These are phyloP conservation scores for Phycomyces nitens DNA, from an alignment of 192 early-diverging fungal genomes.

Conservation along the genomic window DNA sequence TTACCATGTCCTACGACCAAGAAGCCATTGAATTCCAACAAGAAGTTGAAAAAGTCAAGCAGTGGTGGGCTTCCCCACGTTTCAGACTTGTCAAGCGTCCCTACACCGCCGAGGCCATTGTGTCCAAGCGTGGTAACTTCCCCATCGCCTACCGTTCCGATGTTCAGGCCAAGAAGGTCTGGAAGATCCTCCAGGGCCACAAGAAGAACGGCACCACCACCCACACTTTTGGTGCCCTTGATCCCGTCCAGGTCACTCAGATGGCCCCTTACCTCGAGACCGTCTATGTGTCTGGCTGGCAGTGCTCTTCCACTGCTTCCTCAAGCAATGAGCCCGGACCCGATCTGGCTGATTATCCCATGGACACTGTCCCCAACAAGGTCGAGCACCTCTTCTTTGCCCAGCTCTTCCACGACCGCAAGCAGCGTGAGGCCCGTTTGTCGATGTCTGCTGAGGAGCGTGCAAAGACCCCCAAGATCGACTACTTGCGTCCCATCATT, in stretches of 20 bases:
- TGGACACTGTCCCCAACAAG: slow-evolving; percentile 98
- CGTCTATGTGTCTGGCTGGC: slow-evolving; percentile 98
- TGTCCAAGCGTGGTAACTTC: slow-evolving; percentile 87
- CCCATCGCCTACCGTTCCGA: slow-evolving; percentile 76
- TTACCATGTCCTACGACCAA: slow-evolving; percentile 40
- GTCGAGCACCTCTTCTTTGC: slow-evolving; percentile 98
- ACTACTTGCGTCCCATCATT: slow-evolving; percentile 94
- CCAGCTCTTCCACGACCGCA: slow-evolving; percentile 96
- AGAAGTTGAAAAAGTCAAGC: slow-evolving; percentile 81
- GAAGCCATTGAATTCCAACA: slow-evolving; percentile 74
- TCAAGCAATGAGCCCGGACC: slow-evolving; percentile 95
- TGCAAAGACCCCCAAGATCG: slow-evolving; percentile 65
- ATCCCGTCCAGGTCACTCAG: slow-evolving; percentile 92
- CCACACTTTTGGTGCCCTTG: slow-evolving; percentile 93
- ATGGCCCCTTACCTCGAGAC: slow-evolving; percentile 98
- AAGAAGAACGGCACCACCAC: slow-evolving; percentile 78
- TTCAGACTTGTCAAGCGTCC: slow-evolving; percentile 84
- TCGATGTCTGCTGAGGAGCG: slow-evolving; percentile 65
- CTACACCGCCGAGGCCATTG: slow-evolving; percentile 83
- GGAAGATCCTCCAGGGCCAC: slow-evolving; percentile 77
- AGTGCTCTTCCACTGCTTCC: slow-evolving; percentile 94
- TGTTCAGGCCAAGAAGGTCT: slow-evolving; percentile 92
- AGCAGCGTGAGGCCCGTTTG: slow-evolving; percentile 91
- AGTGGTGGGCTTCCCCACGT: slow-evolving; percentile 84
- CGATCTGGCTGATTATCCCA: slow-evolving; percentile 98